Percentiles rank a stretch among this genome's conserved stretches.
Evolutionary conservation across 73 alveolate species (phyloP).

Genomic region (Urostyla sp.): DNA sequence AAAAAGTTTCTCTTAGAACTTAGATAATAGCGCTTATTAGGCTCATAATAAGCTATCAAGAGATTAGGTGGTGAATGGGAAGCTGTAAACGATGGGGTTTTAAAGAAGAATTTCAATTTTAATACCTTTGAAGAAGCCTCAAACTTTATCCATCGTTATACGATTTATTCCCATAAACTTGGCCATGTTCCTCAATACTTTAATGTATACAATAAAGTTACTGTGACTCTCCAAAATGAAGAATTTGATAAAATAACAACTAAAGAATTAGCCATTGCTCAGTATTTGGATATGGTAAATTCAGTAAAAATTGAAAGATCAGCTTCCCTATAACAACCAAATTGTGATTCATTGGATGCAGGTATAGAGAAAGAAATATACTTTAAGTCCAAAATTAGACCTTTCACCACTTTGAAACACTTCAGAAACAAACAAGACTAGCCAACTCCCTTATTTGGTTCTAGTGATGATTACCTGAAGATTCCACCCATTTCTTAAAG

Average conservation of each 20-base stretch:
- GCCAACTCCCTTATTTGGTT: too few species aligned
- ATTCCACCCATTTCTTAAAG: too few species aligned
- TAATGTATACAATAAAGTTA: conserved; percentile 57
- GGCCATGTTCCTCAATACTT: conserved; percentile 31
- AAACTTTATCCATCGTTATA: conserved; percentile 41
- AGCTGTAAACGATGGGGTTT: conserved; percentile 41
- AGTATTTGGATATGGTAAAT: conserved; percentile 29
- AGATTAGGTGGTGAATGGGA: conserved; percentile 18
- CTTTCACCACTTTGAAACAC: too few species aligned
- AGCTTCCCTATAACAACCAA: too few species aligned
- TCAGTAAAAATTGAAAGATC: neutral
- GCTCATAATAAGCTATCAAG: conserved; percentile 16
- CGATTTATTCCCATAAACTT: conserved; percentile 25
- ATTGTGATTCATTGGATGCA: too few species aligned
- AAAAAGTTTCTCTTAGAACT: conserved; percentile 16
- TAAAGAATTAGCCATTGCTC: conserved; percentile 43
- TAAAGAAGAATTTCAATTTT: conserved; percentile 39
- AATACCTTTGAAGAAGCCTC: conserved; percentile 51
- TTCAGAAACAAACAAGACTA: too few species aligned
- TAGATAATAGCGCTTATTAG: conserved; percentile 19
- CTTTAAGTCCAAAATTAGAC: too few species aligned
- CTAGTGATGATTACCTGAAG: too few species aligned
- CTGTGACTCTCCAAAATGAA: conserved; percentile 6
- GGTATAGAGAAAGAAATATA: too few species aligned
- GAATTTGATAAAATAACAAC: conserved; percentile 39